phyloP scores from a whole-genome alignment of 2,329 filamentous ascomycete species.

The Beauveria scarabaeidicola region DNA sequence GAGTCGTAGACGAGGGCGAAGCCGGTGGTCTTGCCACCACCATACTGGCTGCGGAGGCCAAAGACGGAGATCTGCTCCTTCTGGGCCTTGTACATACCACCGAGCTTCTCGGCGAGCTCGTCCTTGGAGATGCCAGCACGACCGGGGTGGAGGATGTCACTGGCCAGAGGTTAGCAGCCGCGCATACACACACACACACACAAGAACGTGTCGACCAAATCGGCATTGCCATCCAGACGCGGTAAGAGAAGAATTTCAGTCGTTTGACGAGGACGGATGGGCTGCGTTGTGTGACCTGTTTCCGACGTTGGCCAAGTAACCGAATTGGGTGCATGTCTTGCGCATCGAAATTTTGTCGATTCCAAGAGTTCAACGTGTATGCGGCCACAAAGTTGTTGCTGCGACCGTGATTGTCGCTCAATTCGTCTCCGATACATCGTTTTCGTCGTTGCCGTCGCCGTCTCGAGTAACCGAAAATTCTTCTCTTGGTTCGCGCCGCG shows the following conservation, averaged over 20 bases:
- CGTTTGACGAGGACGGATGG: neutral
- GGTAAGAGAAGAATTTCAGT: neutral
- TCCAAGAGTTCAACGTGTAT: neutral
- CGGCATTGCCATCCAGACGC: neutral
- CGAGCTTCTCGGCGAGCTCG: conserved; percentile 91
- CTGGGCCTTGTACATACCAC: conserved; percentile 93
- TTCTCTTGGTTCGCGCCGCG: conserved; percentile 4
- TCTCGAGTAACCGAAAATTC: conserved; percentile 7
- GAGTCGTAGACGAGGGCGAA: conserved; percentile 99
- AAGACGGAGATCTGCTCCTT: conserved; percentile 98
- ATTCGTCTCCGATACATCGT: neutral
- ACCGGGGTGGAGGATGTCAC: conserved; percentile 99
- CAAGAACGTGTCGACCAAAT: too few relatives aligned
- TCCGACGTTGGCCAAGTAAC: neutral
- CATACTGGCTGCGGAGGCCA: conserved; percentile 96
- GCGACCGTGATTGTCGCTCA: neutral
- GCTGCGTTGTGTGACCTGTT: neutral
- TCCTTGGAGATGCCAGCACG: conserved; percentile 98
- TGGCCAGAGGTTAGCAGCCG: conserved; percentile 31
- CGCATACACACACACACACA: neutral
- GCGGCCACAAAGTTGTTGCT: neutral
- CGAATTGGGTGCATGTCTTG: neutral
- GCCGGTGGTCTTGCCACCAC: conserved; percentile 99
- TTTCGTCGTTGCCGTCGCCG: neutral
- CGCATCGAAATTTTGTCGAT: neutral